Evolutionary conservation across 352 stramenopile species (phyloP).

Genomic region (Globisporangium paroecandrum): DNA sequence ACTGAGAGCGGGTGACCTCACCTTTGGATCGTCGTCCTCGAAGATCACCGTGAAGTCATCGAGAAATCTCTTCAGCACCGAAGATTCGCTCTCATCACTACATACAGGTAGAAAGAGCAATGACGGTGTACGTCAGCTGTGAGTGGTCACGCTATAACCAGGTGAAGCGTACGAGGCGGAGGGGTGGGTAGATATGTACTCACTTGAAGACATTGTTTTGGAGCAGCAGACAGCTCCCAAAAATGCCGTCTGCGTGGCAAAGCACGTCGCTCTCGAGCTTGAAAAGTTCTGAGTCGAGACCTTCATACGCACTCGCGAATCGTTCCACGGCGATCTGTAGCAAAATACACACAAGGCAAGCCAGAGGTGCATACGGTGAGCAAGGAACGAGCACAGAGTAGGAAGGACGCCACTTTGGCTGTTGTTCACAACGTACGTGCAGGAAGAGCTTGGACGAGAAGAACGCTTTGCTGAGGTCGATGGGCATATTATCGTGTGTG

Average conservation of each 20-base stretch:
- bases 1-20: not conserved
- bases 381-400: not conserved
- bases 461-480: slow-evolving; percentile 27
- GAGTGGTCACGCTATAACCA: not conserved
- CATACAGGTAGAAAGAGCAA: slow-evolving; percentile 6
- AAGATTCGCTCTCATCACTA: slow-evolving; percentile 24
- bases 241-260: slow-evolving; percentile 52
- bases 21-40: slow-evolving; percentile 52
- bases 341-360: not conserved
- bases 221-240: slow-evolving; percentile 44
- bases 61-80: slow-evolving; percentile 44
- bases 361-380: not conserved
- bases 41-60: slow-evolving; percentile 47
- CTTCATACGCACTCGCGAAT: slow-evolving; percentile 49
- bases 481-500: slow-evolving; percentile 26
- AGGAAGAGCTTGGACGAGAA: slow-evolving; percentile 62
- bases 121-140: not conserved
- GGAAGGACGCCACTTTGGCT: not conserved
- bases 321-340: slow-evolving; percentile 56
- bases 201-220: slow-evolving; percentile 46
- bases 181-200: slow-evolving; percentile 1
- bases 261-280: slow-evolving; percentile 69
- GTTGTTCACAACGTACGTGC: slow-evolving; percentile 33
- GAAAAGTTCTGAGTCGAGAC: slow-evolving; percentile 57
- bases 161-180: not conserved